Evolutionary conservation across 2,329 filamentous ascomycete genomes (phyloP), one percentile per base, ranked within the genome.

Genomic region (Didymella keratinophila): DNA sequence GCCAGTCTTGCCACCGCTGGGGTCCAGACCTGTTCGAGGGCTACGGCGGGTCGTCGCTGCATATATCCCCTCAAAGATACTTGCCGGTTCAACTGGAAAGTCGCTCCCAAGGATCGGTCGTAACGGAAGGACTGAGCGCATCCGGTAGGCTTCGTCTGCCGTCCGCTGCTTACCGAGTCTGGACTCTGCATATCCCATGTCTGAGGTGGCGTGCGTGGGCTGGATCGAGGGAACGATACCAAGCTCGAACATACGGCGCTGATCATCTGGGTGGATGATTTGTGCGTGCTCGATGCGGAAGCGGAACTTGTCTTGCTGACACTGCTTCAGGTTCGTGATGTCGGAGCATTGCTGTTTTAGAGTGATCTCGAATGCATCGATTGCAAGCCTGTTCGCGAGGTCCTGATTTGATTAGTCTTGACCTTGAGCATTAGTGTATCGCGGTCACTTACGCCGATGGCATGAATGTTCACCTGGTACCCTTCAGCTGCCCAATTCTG

Each of bases 221-320:
- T 91, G 89, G 53, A 91, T 86, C 2, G 86, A 89, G 0, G 88
- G 87, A 51, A 90, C 82, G 66, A 91, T 85, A 7, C 85, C 86
- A 4, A 89, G 73, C 4, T 79, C 76, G 51, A 78, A 79, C 67
- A 91, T 85, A 28, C 87, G 82, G 1, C 65, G 75, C 70, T 89
- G 88, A 73, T 91, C 88, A 56, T 81, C 78, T 4, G 86, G 86
- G 67, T 89, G 85, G 58, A 91, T 86, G 65, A 91, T 90, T 66
- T 91, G 89, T 0, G 87, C 77, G 76, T 91, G 89, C 70, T 91
- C 89, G 67, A 91, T 87, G 62, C 88, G 86, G 77, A 90, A 86
- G 32, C 88, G 84, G 57, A 81, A 79, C 8, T 71, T 70, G n/a
- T 78, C 65, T 63, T 88, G 86, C 64, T 88, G 86, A 67, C 87